These are phyloP conservation scores for Boletus vinaceobasis DNA, from an alignment of 768 basidiomycete species.

Conservation along the genomic window DNA sequence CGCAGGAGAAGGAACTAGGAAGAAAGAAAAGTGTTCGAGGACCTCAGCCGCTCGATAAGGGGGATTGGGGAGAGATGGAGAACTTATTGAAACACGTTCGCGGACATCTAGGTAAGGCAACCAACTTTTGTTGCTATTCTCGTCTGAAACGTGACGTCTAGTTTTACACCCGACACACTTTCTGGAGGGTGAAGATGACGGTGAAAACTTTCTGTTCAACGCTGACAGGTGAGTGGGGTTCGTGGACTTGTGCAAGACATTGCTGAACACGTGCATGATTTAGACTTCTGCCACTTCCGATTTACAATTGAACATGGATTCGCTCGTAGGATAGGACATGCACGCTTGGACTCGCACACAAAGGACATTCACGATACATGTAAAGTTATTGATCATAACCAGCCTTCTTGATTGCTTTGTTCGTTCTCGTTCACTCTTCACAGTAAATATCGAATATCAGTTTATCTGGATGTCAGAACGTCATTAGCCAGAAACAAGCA, in stretches of 20 bases:
- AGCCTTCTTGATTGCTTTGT: neutral
- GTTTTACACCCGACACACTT: constrained; percentile 85
- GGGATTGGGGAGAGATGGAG: constrained; percentile 91
- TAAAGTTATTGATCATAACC: neutral
- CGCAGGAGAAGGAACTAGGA: constrained; percentile 37
- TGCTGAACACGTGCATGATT: constrained; percentile 4
- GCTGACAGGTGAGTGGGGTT: constrained; percentile 60
- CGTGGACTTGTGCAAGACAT: neutral
- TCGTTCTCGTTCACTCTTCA: constrained; percentile 5
- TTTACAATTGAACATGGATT: constrained; percentile 50
- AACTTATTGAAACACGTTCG: constrained; percentile 66
- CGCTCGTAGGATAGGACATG: neutral
- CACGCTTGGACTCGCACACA: neutral
- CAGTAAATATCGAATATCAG: constrained; percentile 24
- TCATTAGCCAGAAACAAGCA: neutral
- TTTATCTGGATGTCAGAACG: constrained; percentile 7
- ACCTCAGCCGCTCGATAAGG: constrained; percentile 71
- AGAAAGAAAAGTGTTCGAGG: constrained; percentile 42
- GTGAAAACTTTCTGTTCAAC: constrained; percentile 92
- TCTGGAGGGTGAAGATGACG: constrained; percentile 88
- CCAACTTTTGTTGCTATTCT: neutral
- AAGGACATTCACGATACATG: constrained; percentile 2
- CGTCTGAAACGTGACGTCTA: constrained; percentile 27
- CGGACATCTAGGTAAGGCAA: constrained; percentile 77
- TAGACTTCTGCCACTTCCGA: constrained; percentile 67